phyloP scores from a whole-genome alignment of 805 yeast genomes.

The Candida xiaguanensis region DNA sequence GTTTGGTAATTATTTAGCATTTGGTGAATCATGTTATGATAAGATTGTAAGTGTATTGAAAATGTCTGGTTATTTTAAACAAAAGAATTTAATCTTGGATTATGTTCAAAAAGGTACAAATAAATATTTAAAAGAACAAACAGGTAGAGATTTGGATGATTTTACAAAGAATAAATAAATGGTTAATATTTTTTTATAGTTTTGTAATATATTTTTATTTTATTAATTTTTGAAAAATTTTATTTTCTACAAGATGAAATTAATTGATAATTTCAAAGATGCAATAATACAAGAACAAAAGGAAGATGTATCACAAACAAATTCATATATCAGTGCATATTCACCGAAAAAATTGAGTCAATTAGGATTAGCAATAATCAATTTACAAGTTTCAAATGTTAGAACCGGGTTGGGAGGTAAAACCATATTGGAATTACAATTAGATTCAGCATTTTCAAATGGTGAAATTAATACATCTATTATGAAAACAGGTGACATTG shows the following conservation, averaged over 20 bases:
- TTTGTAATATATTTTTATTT: not conserved
- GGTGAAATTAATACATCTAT: constrained; percentile 45
- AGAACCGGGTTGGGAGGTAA: constrained; percentile 81
- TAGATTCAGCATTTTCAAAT: constrained; percentile 47
- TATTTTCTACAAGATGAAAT: constrained; percentile 3
- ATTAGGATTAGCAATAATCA: constrained; percentile 72
- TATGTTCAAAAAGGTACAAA: constrained; percentile 29
- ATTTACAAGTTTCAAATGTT: constrained; percentile 56
- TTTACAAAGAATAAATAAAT: constrained; percentile 11
- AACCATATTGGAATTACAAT: constrained; percentile 56
- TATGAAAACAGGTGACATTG: constrained; percentile 73
- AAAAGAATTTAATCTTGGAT: constrained; percentile 35
- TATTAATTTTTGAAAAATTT: not conserved
- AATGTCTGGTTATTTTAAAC: constrained; percentile 49
- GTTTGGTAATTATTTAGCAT: constrained; percentile 48
- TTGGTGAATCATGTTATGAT: constrained; percentile 63
- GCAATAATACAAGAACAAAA: constrained; percentile 38
- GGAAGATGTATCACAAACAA: constrained; percentile 31
- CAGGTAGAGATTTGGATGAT: constrained; percentile 27
- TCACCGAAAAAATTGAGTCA: constrained; percentile 64
- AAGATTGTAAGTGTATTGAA: constrained; percentile 42
- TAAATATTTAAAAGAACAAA: constrained; percentile 25
- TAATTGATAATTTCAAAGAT: constrained; percentile 17
- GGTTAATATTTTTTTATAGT: no score
- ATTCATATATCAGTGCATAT: constrained; percentile 27